Percentiles rank a stretch among this genome's conserved stretches.
These are phyloP conservation scores for Endocarpon pusillum DNA, from an alignment of 495 filamentous ascomycete genomes.

Conservation along the genomic window DNA sequence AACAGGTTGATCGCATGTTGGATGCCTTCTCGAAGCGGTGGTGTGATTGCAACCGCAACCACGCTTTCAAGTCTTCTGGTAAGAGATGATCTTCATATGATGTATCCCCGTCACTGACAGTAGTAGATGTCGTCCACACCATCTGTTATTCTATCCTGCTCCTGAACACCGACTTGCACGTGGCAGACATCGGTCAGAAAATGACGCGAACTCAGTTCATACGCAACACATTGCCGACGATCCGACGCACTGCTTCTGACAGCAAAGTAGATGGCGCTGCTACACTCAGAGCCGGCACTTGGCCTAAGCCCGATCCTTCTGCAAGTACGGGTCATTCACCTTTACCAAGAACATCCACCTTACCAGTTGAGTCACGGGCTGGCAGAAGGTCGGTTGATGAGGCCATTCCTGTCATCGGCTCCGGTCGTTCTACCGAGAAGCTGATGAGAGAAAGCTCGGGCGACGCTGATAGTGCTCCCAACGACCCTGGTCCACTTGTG, in stretches of 20 bases:
- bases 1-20: constrained; percentile 89
- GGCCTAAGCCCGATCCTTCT: constrained; percentile 11
- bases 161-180: constrained; percentile 88
- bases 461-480: constrained; percentile 10
- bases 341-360: constrained; percentile 6
- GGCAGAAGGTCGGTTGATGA: constrained; percentile 6
- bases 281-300: constrained; percentile 27
- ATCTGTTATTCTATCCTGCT: constrained; percentile 92
- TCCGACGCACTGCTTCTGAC: constrained; percentile 57
- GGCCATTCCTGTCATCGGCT: constrained; percentile 7
- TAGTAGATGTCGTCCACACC: constrained; percentile 84
- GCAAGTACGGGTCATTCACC: background rate
- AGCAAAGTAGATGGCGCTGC: constrained; percentile 51
- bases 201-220: constrained; percentile 92
- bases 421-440: constrained; percentile 9
- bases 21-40: constrained; percentile 74
- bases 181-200: constrained; percentile 86
- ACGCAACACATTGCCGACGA: constrained; percentile 89
- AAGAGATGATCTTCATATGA: constrained; percentile 19
- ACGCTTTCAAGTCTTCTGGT: constrained; percentile 86
- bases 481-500: constrained; percentile 46
- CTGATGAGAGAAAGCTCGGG: constrained; percentile 12
- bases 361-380: constrained; percentile 14
- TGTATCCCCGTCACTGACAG: no score
- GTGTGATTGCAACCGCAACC: constrained; percentile 87